phyloP scores from a whole-genome alignment of 2,329 filamentous ascomycete species.

The Fusarium sarcochroum region DNA sequence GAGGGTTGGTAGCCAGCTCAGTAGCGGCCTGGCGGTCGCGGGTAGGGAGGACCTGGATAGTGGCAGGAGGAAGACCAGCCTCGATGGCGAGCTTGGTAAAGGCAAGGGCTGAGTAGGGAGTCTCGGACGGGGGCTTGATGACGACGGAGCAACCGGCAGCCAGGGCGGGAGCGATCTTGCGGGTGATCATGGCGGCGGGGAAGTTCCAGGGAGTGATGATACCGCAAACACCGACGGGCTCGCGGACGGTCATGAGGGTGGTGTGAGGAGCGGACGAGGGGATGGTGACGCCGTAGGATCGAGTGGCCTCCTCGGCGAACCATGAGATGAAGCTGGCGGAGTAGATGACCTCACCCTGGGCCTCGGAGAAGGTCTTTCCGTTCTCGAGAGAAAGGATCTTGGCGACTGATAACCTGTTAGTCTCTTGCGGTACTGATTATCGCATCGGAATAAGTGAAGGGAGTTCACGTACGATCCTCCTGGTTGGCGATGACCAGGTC shows the following conservation, averaged over 20 bases:
- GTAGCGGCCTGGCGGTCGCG: constrained; percentile 50
- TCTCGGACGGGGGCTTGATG: constrained; percentile 79
- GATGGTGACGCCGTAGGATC: constrained; percentile 71
- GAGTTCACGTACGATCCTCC: constrained; percentile 45
- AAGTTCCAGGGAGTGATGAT: constrained; percentile 63
- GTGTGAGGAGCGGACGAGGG: constrained; percentile 72
- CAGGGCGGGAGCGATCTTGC: constrained; percentile 67
- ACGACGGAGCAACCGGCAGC: constrained; percentile 86
- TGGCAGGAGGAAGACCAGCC: constrained; percentile 75
- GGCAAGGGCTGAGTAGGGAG: constrained; percentile 79
- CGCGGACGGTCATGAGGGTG: constrained; percentile 78
- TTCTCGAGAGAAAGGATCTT: constrained; percentile 63
- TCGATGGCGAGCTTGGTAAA: constrained; percentile 77
- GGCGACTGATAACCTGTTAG: constrained; percentile 47
- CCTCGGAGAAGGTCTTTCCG: constrained; percentile 69
- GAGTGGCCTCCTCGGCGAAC: constrained; percentile 67
- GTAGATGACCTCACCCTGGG: constrained; percentile 69
- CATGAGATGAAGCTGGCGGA: constrained; percentile 68
- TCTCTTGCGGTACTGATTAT: neutral
- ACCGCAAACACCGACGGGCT: constrained; percentile 55
- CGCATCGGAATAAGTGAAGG: neutral
- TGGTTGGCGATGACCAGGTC: constrained; percentile 48
- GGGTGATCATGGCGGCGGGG: constrained; percentile 50
- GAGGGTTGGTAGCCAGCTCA: constrained; percentile 49
- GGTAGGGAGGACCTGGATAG: constrained; percentile 50